Evolutionary conservation across 2,329 filamentous ascomycete genomes (phyloP).

Genomic region (Claviceps arundinis): DNA sequence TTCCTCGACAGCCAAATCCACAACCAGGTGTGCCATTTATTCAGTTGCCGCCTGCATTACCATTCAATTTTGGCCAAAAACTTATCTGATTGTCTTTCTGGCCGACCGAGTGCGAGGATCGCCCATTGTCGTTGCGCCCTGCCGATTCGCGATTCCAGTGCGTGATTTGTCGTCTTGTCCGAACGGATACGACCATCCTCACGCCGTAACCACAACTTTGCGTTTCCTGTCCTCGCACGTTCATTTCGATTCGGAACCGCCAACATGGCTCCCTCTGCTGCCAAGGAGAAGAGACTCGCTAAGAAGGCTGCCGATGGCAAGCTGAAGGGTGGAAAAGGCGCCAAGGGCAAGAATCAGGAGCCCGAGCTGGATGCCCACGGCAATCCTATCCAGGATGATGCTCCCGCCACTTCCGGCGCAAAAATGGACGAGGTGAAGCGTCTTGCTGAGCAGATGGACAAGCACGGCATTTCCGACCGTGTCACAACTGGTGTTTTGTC

Average conservation of each 20-base stretch:
- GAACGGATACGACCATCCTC: background rate
- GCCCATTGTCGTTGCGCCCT: background rate
- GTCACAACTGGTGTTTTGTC: conserved; percentile 95
- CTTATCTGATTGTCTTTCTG: conserved; percentile 4
- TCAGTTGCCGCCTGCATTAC: conserved; percentile 11
- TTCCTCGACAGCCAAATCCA: conserved; percentile 2
- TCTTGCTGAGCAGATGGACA: conserved; percentile 85
- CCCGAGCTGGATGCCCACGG: conserved; percentile 51
- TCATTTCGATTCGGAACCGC: conserved; percentile 8
- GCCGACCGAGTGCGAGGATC: background rate
- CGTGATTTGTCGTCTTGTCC: background rate
- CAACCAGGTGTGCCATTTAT: conserved; percentile 2
- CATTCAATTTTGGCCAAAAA: conserved; percentile 6
- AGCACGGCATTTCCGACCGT: conserved; percentile 89
- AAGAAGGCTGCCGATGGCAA: conserved; percentile 62
- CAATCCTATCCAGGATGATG: conserved; percentile 41
- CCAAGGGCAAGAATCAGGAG: conserved; percentile 61
- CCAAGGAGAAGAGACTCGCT: conserved; percentile 59
- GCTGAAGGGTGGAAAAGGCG: conserved; percentile 61
- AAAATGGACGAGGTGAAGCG: conserved; percentile 76
- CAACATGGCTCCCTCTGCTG: conserved; percentile 54
- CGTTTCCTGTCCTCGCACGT: conserved; percentile 1
- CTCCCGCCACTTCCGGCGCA: conserved; percentile 54
- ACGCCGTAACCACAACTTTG: conserved; percentile 1
- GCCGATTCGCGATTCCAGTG: background rate